Evolutionary conservation across 345 rosid species (phyloP).

Genomic region (Sapria himalayana): DNA sequence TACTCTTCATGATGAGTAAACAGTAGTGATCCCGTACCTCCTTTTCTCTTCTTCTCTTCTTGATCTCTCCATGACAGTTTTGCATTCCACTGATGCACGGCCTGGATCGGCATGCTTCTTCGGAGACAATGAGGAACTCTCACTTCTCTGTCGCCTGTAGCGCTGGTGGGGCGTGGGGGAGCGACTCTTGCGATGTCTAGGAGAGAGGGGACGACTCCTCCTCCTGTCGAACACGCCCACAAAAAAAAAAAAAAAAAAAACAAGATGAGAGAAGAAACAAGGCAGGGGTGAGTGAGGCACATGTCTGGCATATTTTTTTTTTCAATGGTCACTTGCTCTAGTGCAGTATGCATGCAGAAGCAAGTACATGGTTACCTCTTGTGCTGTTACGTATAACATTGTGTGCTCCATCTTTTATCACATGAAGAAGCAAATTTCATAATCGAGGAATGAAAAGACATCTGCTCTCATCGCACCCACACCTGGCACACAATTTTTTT

Average conservation of each 20-base stretch:
- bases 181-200: constrained; percentile 45
- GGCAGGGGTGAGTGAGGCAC: too few relatives aligned
- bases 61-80: constrained; percentile 40
- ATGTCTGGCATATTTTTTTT: too few relatives aligned
- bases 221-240: constrained; percentile 35
- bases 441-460: constrained; percentile 65
- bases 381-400: constrained; percentile 48
- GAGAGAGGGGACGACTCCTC: constrained; percentile 72
- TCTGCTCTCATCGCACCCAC: constrained; percentile 63
- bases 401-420: constrained; percentile 84
- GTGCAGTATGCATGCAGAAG: constrained; percentile 20
- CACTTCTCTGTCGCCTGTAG: constrained; percentile 56
- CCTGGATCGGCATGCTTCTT: constrained; percentile 36
- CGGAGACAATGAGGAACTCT: constrained; percentile 59
- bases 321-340: constrained; percentile 26
- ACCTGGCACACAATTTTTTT: constrained; percentile 3
- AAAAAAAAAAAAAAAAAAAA: constrained; percentile 12
- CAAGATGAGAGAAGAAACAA: too few relatives aligned
- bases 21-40: too few relatives aligned
- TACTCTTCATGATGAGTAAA: too few relatives aligned
- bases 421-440: constrained; percentile 75
- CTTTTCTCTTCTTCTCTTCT: constrained; percentile 72
- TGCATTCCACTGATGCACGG: constrained; percentile 42
- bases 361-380: constrained; percentile 87
- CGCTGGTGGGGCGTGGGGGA: constrained; percentile 59